phyloP scores from a whole-genome alignment of 2,329 filamentous ascomycete species.

The Colletotrichum eremochloae region DNA sequence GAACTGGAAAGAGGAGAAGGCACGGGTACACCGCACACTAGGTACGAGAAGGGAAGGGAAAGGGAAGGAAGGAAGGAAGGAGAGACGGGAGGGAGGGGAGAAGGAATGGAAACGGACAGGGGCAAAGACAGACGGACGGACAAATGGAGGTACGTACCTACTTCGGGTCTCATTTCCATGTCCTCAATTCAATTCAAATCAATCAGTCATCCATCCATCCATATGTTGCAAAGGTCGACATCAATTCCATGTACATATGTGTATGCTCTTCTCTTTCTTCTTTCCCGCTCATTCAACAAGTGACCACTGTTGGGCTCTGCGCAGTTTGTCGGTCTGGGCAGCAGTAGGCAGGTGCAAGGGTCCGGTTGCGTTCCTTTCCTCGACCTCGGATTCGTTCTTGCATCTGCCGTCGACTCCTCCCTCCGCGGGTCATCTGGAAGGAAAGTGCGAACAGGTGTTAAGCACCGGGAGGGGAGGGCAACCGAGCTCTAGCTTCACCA shows the following conservation, averaged over 20 bases:
- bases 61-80: background rate
- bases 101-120: constrained; percentile 6
- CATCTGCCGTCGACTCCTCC: background rate
- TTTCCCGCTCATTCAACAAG: background rate
- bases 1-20: background rate
- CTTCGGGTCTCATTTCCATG: background rate
- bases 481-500: background rate
- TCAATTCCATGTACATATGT: background rate
- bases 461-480: background rate
- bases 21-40: background rate
- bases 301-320: background rate
- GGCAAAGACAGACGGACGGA: background rate
- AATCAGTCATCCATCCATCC: background rate
- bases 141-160: constrained; percentile 1
- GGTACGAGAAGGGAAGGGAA: background rate
- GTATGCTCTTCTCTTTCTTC: background rate
- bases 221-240: background rate
- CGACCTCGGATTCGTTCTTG: background rate
- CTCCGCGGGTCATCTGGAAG: background rate
- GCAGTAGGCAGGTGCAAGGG: background rate
- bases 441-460: background rate
- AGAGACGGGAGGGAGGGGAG: constrained; percentile 2
- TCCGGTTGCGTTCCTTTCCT: background rate
- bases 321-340: background rate
- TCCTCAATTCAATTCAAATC: background rate